Evolutionary conservation across 352 stramenopile genomes (phyloP).

Genomic region (Pythium phragmitis): DNA sequence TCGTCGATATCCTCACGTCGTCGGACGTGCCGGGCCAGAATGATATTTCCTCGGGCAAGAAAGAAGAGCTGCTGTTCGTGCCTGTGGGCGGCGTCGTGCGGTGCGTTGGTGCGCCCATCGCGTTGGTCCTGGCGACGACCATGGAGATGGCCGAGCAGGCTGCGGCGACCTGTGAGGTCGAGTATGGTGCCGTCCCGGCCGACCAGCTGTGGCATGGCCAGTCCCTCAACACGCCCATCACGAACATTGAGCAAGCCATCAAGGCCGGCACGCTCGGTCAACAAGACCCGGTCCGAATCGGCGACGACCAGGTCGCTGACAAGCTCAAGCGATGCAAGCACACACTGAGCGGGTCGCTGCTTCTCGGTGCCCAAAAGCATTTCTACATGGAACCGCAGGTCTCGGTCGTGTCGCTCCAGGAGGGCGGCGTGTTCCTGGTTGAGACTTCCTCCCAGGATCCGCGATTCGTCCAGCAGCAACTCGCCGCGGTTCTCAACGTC

Average conservation of each 20-base stretch:
- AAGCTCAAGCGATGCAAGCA: constrained; percentile 26
- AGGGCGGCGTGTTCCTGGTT: constrained; percentile 34
- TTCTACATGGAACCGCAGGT: constrained; percentile 64
- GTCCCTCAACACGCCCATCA: constrained; percentile 26
- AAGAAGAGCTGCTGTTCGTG: constrained; percentile 45
- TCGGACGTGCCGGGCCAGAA: constrained; percentile 36
- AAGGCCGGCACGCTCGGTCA: constrained; percentile 24
- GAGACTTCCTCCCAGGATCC: constrained; percentile 40
- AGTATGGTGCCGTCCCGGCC: constrained; percentile 29
- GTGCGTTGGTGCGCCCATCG: constrained; percentile 41
- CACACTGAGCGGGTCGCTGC: constrained; percentile 25
- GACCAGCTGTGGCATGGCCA: constrained; percentile 36
- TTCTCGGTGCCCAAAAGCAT: constrained; percentile 43
- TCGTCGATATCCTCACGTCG: constrained; percentile 42
- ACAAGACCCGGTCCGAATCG: constrained; percentile 13
- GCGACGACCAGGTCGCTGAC: constrained; percentile 28
- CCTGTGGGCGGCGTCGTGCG: constrained; percentile 36
- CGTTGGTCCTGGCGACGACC: constrained; percentile 39
- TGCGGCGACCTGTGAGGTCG: constrained; percentile 29
- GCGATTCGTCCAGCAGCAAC: constrained; percentile 26
- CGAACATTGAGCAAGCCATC: constrained; percentile 39
- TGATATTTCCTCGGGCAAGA: constrained; percentile 24
- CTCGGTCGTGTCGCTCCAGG: constrained; percentile 28
- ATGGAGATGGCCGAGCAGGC: constrained; percentile 33
- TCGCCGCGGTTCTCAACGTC: constrained; percentile 33